These are phyloP conservation scores for Sanghuangporus sanghuang DNA, from an alignment of 1,284 basidiomycete species.

Conservation along the genomic window DNA sequence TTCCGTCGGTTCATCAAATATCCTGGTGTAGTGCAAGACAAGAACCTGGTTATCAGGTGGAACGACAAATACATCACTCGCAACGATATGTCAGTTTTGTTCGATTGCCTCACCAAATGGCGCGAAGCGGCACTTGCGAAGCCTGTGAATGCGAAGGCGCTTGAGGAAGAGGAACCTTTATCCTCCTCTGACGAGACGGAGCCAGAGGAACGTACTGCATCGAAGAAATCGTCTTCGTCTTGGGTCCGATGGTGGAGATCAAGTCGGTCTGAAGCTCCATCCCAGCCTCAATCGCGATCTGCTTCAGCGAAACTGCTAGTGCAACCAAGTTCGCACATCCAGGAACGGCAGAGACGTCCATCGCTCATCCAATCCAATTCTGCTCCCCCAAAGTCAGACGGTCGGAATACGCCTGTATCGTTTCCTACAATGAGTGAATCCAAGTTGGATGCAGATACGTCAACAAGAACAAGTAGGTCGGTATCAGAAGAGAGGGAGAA, in stretches of 20 bases:
- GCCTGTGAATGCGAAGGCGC: constrained; percentile 24
- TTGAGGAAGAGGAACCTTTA: constrained; percentile 32
- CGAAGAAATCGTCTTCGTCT: constrained; percentile 53
- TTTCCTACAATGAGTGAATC: constrained; percentile 21
- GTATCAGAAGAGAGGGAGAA: constrained; percentile 28
- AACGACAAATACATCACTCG: constrained; percentile 61
- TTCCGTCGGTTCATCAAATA: constrained; percentile 53
- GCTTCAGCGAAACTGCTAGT: not conserved
- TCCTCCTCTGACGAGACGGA: constrained; percentile 26
- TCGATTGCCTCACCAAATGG: constrained; percentile 61
- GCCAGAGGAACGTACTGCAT: constrained; percentile 32
- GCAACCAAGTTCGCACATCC: not conserved
- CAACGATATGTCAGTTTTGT: constrained; percentile 56
- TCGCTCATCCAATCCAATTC: constrained; percentile 11
- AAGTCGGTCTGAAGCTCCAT: constrained; percentile 36
- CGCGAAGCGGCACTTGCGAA: constrained; percentile 45
- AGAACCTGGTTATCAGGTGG: constrained; percentile 62
- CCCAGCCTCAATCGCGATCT: constrained; percentile 12
- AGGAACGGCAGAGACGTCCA: constrained; percentile 6
- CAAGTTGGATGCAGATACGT: not conserved
- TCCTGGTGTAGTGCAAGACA: constrained; percentile 46
- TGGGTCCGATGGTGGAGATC: constrained; percentile 79
- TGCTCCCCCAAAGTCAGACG: constrained; percentile 14
- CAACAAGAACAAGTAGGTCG: not conserved
- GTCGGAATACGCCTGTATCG: constrained; percentile 21